These are phyloP conservation scores for Rhizopogon vulgaris DNA, from an alignment of 768 basidiomycete genomes.

Conservation along the genomic window DNA sequence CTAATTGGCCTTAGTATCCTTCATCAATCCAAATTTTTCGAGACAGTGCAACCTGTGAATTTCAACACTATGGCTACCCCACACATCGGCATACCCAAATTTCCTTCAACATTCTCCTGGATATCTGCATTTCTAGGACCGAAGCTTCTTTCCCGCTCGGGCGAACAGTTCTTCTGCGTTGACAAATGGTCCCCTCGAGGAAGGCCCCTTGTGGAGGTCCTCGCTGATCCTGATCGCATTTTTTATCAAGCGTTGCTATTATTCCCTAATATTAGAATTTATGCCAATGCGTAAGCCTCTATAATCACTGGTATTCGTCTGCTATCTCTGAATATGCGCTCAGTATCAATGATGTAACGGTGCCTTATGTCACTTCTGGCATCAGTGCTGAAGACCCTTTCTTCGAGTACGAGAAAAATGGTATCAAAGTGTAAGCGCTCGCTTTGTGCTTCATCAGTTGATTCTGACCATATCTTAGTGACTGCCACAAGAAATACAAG, in stretches of 20 bases:
- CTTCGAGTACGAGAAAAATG: constrained; percentile 44
- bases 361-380: constrained; percentile 76
- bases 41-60: constrained; percentile 63
- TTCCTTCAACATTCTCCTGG: constrained; percentile 52
- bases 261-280: constrained; percentile 69
- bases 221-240: constrained; percentile 75
- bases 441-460: not conserved
- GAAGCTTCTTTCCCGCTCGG: constrained; percentile 68
- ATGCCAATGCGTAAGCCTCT: constrained; percentile 67
- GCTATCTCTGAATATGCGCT: not conserved
- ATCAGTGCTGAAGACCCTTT: constrained; percentile 70
- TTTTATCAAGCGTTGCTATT: constrained; percentile 68
- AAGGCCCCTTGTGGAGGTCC: constrained; percentile 62
- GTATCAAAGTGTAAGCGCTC: constrained; percentile 52
- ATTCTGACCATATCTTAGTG: constrained; percentile 30
- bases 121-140: constrained; percentile 55
- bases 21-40: constrained; percentile 65
- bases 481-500: constrained; percentile 49
- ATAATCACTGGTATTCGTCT: not conserved
- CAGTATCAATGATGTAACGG: constrained; percentile 70
- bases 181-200: constrained; percentile 72
- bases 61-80: constrained; percentile 85
- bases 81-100: constrained; percentile 67
- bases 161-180: constrained; percentile 67
- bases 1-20: constrained; percentile 42